These are phyloP conservation scores for Hyaloscypha hepaticicola DNA, from an alignment of 495 filamentous ascomycete genomes.

Conservation along the genomic window DNA sequence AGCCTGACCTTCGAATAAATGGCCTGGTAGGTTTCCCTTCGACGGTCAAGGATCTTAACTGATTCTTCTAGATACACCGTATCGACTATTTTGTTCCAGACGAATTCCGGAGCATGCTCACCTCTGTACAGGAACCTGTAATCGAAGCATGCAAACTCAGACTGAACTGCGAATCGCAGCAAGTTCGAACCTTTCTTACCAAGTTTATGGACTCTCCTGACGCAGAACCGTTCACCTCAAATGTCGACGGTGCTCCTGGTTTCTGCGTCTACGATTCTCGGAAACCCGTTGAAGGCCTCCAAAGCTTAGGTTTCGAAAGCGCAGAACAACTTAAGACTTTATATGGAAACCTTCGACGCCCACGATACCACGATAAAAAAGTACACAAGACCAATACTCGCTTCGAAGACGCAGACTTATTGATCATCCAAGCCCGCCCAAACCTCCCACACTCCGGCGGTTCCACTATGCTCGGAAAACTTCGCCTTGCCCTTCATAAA, in stretches of 20 bases:
- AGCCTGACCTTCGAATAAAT: constrained; percentile 75
- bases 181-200: constrained; percentile 59
- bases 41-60: background rate
- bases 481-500: constrained; percentile 69
- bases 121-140: constrained; percentile 55
- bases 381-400: constrained; percentile 39
- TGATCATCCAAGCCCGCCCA: constrained; percentile 77
- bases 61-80: constrained; percentile 50
- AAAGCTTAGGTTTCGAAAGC: constrained; percentile 72
- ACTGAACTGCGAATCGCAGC: constrained; percentile 34
- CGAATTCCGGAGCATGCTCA: constrained; percentile 73
- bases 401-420: constrained; percentile 65
- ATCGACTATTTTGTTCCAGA: constrained; percentile 61
- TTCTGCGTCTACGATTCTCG: constrained; percentile 70
- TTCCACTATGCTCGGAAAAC: constrained; percentile 75
- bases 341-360: background rate
- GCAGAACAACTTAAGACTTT: constrained; percentile 46
- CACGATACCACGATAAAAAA: constrained; percentile 41
- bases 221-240: constrained; percentile 57
- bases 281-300: constrained; percentile 70
- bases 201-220: constrained; percentile 68
- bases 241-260: constrained; percentile 69
- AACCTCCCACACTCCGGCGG: constrained; percentile 60
- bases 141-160: constrained; percentile 71
- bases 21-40: constrained; percentile 12